Base-by-base conservation (phyloP, 2,329 filamentous ascomycete genomes). In the Mollisiaceae sp. region DNA sequence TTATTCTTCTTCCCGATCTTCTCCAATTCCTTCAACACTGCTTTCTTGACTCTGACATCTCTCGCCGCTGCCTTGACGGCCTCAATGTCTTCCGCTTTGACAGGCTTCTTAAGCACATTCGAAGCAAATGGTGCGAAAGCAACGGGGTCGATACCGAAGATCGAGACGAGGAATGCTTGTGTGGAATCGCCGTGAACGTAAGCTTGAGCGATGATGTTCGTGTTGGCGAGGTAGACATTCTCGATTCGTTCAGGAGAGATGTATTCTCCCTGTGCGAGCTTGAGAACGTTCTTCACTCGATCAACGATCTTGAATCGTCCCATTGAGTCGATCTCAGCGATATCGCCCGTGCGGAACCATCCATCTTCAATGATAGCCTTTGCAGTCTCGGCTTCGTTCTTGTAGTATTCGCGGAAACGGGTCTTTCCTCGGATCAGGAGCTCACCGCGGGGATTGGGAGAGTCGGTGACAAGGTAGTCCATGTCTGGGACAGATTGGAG, bases 271-370 rank as follows among this genome's bases (percentile, higher is more conserved):
- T 99, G 95, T 0, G 94, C 90, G 63, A 99, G 87, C 85, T 99
- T 99, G 76, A 99, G 88, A n/a, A 99, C 92, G 80, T 98, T 98
- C 90, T 99, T 99, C 81, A 93, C 90, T 74, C 95, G 93, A 79
- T 99, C 95, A 74, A 99, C 90, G 79, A 99, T 97, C 79, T 87
- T 89, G 83, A 98, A 90, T 67, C 94, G 92, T 68, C 95, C 95
- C 75, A 91, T 79, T 71, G 89, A 88, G 78, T 99, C 95, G 27
- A 99, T 84, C 69, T 89, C 86, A 75, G 89, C 92, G 70, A 99
- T 94, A 74, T 99, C 95, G 63, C 95, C 95, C 0, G 93, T 97
- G 77, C 91, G 91, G 86, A 99, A 98, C 95, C 95, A 99, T 67
- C 95, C 95, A 70, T 97, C 93, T 38, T 89, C 82, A 9, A 94